Evolutionary conservation across 2,329 filamentous ascomycete species (phyloP).

Genomic region (Fusarium piperis): DNA sequence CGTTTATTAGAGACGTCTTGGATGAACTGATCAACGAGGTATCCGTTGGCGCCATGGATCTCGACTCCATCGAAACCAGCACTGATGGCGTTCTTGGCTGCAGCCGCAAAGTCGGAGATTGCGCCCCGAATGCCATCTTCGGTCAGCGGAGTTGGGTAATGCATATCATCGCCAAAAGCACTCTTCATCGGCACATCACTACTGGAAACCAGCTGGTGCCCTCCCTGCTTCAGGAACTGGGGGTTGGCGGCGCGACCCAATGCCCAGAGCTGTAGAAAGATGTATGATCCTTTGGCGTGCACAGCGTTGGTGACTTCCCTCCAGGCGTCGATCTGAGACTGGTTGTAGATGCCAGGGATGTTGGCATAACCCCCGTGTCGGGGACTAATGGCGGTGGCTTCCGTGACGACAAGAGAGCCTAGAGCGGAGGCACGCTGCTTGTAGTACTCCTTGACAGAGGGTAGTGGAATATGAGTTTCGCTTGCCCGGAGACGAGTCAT

Average conservation of each 20-base stretch:
- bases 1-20: slow-evolving; percentile 41
- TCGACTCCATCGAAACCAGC: background rate
- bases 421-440: background rate
- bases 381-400: background rate
- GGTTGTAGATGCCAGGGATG: background rate
- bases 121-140: background rate
- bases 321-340: background rate
- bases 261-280: background rate
- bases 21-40: background rate
- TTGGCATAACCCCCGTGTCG: background rate
- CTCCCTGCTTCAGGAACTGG: background rate
- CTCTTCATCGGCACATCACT: background rate
- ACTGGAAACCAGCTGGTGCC: background rate
- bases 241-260: background rate
- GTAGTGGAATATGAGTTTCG: background rate
- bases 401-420: background rate
- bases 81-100: background rate
- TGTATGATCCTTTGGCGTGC: background rate
- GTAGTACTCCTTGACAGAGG: background rate
- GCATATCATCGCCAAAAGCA: background rate
- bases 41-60: slow-evolving; percentile 2
- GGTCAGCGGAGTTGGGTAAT: background rate
- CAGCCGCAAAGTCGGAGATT: background rate
- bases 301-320: background rate
- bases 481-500: background rate